These are phyloP conservation scores for Suillus subalutaceus DNA, from an alignment of 768 basidiomycete genomes.

Conservation along the genomic window DNA sequence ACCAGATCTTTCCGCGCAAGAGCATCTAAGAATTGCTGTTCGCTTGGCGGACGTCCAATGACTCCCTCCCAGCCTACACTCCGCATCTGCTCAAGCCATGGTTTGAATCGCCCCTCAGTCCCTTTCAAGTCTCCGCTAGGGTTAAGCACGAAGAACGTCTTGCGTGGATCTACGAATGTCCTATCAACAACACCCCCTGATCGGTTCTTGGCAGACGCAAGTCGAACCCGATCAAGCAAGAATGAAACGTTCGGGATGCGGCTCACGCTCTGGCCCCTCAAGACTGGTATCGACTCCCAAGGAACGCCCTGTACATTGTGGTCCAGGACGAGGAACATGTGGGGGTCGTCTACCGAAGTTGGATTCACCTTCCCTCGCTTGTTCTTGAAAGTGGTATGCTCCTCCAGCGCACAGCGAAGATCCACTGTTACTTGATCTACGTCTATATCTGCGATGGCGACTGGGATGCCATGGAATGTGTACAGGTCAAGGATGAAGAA, in stretches of 20 bases:
- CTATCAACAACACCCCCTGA: conserved; percentile 41
- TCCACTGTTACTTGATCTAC: conserved; percentile 90
- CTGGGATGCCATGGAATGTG: conserved; percentile 87
- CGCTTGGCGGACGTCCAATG: conserved; percentile 73
- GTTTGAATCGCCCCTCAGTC: conserved; percentile 81
- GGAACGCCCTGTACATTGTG: conserved; percentile 87
- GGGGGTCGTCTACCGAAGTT: conserved; percentile 51
- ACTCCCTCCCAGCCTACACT: conserved; percentile 83
- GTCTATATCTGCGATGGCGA: conserved; percentile 91
- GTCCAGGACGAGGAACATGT: conserved; percentile 88
- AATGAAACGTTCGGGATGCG: conserved; percentile 92
- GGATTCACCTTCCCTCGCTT: conserved; percentile 29
- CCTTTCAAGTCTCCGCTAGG: conserved; percentile 87
- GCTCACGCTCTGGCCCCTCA: conserved; percentile 84
- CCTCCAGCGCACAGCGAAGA: conserved; percentile 75
- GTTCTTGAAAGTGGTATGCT: conserved; percentile 52
- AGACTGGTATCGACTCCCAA: conserved; percentile 92
- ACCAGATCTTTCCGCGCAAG: conserved; percentile 79
- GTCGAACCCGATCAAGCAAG: conserved; percentile 77
- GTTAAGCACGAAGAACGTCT: conserved; percentile 85
- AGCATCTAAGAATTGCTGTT: conserved; percentile 80
- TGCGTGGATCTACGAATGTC: conserved; percentile 62
- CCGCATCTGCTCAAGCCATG: conserved; percentile 78
- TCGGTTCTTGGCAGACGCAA: conserved; percentile 40
- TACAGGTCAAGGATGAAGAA: conserved; percentile 95